Evolutionary conservation across 1,139 yeast species (phyloP).

Genomic region (Sugiyamaella sp.): DNA sequence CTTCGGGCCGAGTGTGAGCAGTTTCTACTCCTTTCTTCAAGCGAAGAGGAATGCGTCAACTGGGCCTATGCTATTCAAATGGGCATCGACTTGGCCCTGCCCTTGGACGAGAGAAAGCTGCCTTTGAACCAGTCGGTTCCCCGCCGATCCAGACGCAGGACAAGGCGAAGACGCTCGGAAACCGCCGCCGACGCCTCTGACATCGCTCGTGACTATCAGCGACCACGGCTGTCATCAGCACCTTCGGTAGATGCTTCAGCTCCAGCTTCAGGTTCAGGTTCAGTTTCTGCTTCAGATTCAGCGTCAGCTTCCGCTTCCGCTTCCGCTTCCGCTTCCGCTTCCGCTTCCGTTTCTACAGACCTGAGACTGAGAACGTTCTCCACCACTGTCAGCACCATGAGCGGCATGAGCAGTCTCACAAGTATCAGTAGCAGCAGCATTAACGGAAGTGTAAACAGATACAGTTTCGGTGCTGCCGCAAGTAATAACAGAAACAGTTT

Average conservation of each 20-base stretch:
- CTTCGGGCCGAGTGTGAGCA: constrained; percentile 72
- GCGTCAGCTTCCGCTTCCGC: not conserved
- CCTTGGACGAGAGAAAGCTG: constrained; percentile 45
- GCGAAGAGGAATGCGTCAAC: constrained; percentile 57
- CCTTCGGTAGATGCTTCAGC: not conserved
- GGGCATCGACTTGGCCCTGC: constrained; percentile 47
- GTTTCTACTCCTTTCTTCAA: constrained; percentile 56
- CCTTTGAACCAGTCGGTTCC: constrained; percentile 44
- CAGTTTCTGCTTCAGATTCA: not conserved
- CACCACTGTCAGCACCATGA: constrained; percentile 5
- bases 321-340: no score
- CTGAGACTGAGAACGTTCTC: constrained; percentile 2
- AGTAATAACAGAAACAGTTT: not conserved
- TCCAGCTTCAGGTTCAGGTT: not conserved
- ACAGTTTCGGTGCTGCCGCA: not conserved
- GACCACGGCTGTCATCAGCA: constrained; percentile 6
- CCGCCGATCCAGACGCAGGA: constrained; percentile 32
- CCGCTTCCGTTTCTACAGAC: not conserved
- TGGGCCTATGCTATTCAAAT: constrained; percentile 56
- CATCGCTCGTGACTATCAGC: not conserved
- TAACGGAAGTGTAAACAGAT: not conserved
- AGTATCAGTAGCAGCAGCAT: constrained; percentile 5
- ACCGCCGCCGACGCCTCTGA: not conserved
- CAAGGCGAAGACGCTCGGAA: not conserved
- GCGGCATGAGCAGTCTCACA: not conserved